Percentiles rank a stretch among this genome's conserved stretches.
phyloP scores from a whole-genome alignment of 2,329 filamentous ascomycete species.

The Sarocladium oryzae region DNA sequence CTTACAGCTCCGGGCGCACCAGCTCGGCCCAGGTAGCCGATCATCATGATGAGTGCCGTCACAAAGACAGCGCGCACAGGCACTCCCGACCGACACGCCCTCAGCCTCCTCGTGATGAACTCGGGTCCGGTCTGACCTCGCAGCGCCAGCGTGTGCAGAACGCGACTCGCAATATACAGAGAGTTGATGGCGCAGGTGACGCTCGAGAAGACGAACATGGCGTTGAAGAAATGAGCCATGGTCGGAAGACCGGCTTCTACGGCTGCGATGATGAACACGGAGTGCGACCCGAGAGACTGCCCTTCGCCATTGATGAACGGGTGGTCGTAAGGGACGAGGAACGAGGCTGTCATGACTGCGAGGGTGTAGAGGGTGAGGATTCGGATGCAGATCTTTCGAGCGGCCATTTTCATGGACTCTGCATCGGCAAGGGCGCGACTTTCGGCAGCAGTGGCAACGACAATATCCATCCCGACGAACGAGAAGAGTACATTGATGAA shows the following conservation, averaged over 20 bases:
- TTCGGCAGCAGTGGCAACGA: constrained; percentile 31
- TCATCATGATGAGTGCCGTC: constrained; percentile 30
- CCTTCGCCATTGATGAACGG: constrained; percentile 33
- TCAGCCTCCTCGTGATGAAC: constrained; percentile 30
- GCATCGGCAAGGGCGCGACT: constrained; percentile 26
- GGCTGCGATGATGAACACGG: constrained; percentile 31
- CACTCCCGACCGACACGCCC: constrained; percentile 29
- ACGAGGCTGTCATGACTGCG: constrained; percentile 21
- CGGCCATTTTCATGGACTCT: constrained; percentile 34
- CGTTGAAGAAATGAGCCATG: constrained; percentile 31
- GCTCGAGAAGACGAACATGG: constrained; percentile 29
- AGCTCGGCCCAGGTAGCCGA: constrained; percentile 32
- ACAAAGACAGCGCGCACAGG: constrained; percentile 31
- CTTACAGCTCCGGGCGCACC: constrained; percentile 29
- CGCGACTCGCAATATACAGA: constrained; percentile 29
- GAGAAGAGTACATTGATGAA: constrained; percentile 30
- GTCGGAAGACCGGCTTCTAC: constrained; percentile 29
- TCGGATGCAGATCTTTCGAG: constrained; percentile 31
- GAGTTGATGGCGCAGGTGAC: constrained; percentile 32
- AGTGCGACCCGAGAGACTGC: constrained; percentile 23
- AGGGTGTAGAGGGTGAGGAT: constrained; percentile 23
- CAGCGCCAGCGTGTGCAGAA: constrained; percentile 30
- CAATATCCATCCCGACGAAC: constrained; percentile 32
- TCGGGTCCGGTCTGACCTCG: constrained; percentile 31
- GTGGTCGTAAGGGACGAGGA: constrained; percentile 29